Evolutionary conservation across 805 yeast genomes (phyloP), one percentile per base, ranked within the genome.

Genomic region (Teunomyces funiuensis): DNA sequence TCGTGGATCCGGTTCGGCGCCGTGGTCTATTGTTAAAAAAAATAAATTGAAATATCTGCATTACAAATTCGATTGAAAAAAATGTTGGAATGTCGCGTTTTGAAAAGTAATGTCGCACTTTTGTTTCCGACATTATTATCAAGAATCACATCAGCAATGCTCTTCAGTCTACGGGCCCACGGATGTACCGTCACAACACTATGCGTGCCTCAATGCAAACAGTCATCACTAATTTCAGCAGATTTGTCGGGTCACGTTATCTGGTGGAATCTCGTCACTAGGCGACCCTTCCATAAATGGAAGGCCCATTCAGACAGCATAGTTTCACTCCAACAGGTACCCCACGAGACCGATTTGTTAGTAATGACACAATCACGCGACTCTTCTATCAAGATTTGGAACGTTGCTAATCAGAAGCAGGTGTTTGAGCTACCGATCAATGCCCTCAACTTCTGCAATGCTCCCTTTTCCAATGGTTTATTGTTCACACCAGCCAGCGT

Each of bases 381-480:
- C 44, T 49, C 47, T 14, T 34, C 34, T 6, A 20, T 40, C 8
- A 41, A 40, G 36, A 39, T 43, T 26, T 49, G 51, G 47, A 28
- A 40, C 14, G 11, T 42, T 13, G 39, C 30, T 47, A 41, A 25
- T 41, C 50, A 33, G 49, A 17, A 37, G 6, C 61, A 62, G 5
- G 57, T 66, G 1, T 70, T 74, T 45, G 71, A 75, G 13, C 68
- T 84, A 49, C 89, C 89, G 5, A 84, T 85, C 31, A 88, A 88
- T 57, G 70, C 87, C 3, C 63, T 88, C 47, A 87, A 85, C 51
- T 88, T 83, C 58, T 76, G 88, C 50, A 79, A 81, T 41, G 79
- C 82, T n/a, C 81, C 73, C 4, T 58, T 74, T 13, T 41, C 37
- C 6, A 55, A 57, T 1, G 54, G 62, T 11, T 49, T 48, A 10